Evolutionary conservation across 176 grass and related monocot genomes (phyloP).

Genomic region (Chloris gayana): DNA sequence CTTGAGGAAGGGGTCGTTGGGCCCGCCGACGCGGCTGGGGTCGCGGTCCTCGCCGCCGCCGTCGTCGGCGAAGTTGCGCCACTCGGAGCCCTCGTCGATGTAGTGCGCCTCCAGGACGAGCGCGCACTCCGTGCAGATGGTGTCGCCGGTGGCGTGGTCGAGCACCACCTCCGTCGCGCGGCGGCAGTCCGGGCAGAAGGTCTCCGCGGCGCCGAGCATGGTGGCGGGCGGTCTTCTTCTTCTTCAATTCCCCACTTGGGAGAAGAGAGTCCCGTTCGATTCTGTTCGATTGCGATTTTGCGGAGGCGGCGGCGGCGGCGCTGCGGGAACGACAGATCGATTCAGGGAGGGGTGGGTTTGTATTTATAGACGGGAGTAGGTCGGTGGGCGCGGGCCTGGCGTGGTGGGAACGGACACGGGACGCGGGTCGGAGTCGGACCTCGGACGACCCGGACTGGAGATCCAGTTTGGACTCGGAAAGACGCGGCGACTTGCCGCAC

Average conservation of each 20-base stretch:
- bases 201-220: background rate
- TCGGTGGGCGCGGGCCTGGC: slow-evolving; percentile 5
- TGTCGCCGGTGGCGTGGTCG: slow-evolving; percentile 66
- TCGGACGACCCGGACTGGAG: background rate
- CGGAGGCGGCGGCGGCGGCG: background rate
- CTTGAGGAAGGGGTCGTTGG: slow-evolving; percentile 50
- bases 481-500: background rate
- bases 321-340: background rate
- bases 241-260: background rate
- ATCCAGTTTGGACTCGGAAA: background rate
- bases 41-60: slow-evolving; percentile 50
- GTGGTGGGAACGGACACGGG: background rate
- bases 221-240: background rate
- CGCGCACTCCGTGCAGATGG: slow-evolving; percentile 71
- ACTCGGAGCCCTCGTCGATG: slow-evolving; percentile 67
- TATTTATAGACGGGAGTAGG: slow-evolving; percentile 40
- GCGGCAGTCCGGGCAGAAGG: slow-evolving; percentile 53
- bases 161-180: slow-evolving; percentile 48
- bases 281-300: background rate
- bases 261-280: background rate
- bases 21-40: slow-evolving; percentile 57
- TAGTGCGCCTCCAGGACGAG: slow-evolving; percentile 60
- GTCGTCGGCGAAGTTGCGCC: slow-evolving; percentile 62
- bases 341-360: background rate
- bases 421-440: background rate